Base-by-base conservation (phyloP, 1,139 yeast genomes). In the Arxiozyma slooffiae region DNA sequence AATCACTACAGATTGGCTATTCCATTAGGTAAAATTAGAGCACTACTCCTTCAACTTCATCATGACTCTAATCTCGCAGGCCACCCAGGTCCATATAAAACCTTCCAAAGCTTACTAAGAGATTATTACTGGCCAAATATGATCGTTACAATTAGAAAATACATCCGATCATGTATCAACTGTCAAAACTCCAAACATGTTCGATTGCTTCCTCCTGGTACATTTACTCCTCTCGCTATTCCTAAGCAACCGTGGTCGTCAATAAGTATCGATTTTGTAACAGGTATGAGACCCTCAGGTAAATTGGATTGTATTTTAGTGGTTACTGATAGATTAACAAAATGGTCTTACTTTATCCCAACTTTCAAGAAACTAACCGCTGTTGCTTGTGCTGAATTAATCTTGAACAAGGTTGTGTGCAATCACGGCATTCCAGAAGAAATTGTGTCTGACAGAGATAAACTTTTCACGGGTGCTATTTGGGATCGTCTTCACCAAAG, bases 51-150 rank as follows among this genome's bases (percentile, higher is more conserved):
- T n/a, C n/a, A n/a, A n/a, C n/a, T n/a, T n/a, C n/a, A n/a, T n/a
- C n/a, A n/a, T n/a, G n/a, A n/a, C n/a, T n/a, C n/a, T n/a, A n/a
- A n/a, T n/a, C n/a, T n/a, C n/a, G 44, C 49, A 11, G 49, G 41
- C 20, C 49, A 47, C 23, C 41, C 41, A 17, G 49, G 45, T 22
- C 36, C 49, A 1, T 47, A 18, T 20, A 30, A 34, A 22, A 47
- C 49, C 3, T 47, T n/a, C 17, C 40, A 40, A 23, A 34, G 21
- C n/a, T 16, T 40, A 34, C 18, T 34, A n/a, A 30, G 20, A 17
- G 30, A 40, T 17, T 47, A 47, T 18, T 41, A 41, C 23, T 47
- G 45, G 49, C 49, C 49, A 4, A n/a, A 34, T 14, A 47, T 47
- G 45, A 23, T 40, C 5, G 22, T 16, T 5, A 34, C 45, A 2